Evolutionary conservation across 495 filamentous ascomycete species (phyloP), one percentile per base, ranked within the genome.

Genomic region (Neurospora sp.): DNA sequence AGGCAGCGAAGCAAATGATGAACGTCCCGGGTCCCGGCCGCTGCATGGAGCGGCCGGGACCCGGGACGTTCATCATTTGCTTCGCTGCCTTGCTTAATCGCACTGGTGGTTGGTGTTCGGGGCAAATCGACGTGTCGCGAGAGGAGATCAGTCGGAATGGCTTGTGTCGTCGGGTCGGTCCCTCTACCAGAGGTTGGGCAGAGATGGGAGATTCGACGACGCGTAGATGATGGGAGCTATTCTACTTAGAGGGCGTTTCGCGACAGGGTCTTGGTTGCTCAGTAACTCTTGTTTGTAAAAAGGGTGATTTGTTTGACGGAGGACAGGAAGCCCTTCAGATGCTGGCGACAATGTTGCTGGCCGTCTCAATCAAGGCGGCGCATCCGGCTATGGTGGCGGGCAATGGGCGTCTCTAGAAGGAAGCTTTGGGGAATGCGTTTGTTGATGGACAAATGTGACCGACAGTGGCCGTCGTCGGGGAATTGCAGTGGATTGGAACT

Each of bases 1-100:
- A n/a, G n/a, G n/a, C n/a, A n/a, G n/a, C n/a, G n/a, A n/a, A n/a
- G n/a, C n/a, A n/a, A n/a, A n/a, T n/a, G n/a, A n/a, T n/a, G n/a
- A n/a, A n/a, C n/a, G n/a, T n/a, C n/a, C n/a, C n/a, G n/a, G n/a
- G n/a, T n/a, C n/a, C n/a, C n/a, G 80, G 81, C 66, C 86, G 82
- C 73, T 86, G 84, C 73, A 84, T 73, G 44, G 81, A 80, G 70
- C 83, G 81, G 42, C 83, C 81, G 8, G 77, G 73, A 48, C 76
- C 78, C 70, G 82, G 77, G 44, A 79, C 76, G 75, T 83, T 85
- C 83, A 85, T 85, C 40, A 74, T 71, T 38, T 68, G 16, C 39
- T 44, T 18, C 16, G 44, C 27, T 71, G 38, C 18, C 12, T 71
- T 16, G 9, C 20, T 12, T 18, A 12, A 20, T 31, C 27, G 41